phyloP scores from a whole-genome alignment of 2,329 filamentous ascomycete species.

The Aspergillus terreus region DNA sequence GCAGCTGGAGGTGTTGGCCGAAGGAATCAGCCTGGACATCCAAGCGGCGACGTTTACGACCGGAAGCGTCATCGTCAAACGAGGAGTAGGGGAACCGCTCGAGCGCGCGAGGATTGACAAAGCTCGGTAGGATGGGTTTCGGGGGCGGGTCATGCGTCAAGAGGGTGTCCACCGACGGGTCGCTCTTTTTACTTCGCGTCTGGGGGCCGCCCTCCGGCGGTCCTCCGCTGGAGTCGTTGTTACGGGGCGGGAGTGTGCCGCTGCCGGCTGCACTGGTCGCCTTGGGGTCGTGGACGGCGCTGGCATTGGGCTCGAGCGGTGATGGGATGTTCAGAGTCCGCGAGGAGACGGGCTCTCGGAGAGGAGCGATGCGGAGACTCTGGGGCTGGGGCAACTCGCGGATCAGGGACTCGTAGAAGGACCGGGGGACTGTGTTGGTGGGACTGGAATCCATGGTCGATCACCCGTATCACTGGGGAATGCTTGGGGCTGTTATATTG shows the following conservation, averaged over 20 bases:
- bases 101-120: conserved; percentile 46
- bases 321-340: conserved; percentile 39
- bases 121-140: conserved; percentile 42
- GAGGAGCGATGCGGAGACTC: conserved; percentile 44
- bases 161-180: conserved; percentile 26
- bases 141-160: conserved; percentile 35
- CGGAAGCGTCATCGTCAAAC: conserved; percentile 36
- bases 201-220: conserved; percentile 34
- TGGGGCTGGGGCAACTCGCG: conserved; percentile 41
- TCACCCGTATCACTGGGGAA: conserved; percentile 11
- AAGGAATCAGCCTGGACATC: conserved; percentile 40
- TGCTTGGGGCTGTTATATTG: background rate
- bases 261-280: conserved; percentile 10
- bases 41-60: conserved; percentile 43
- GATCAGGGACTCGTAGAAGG: conserved; percentile 40
- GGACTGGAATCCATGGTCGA: conserved; percentile 30
- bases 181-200: conserved; percentile 33
- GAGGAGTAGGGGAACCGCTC: conserved; percentile 43
- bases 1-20: conserved; percentile 44
- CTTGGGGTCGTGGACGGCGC: conserved; percentile 29
- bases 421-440: conserved; percentile 26
- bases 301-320: conserved; percentile 44
- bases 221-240: conserved; percentile 29
- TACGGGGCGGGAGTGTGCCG: conserved; percentile 19
- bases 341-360: conserved; percentile 44